phyloP scores from a whole-genome alignment of 768 basidiomycete species.

The Dentipellis sp. region DNA sequence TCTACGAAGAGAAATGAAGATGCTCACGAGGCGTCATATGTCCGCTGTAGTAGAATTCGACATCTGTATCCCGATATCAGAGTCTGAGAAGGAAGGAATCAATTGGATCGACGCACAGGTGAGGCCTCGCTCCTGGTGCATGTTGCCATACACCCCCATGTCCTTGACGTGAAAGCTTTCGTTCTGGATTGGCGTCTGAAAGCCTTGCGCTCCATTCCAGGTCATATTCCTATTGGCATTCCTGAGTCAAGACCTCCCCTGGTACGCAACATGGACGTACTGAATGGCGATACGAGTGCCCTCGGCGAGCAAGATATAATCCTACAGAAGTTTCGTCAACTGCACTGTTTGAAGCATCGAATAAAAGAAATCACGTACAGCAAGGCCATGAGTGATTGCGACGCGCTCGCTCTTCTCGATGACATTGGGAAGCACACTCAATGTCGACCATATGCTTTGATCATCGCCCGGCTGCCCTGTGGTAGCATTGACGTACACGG shows the following conservation, averaged over 20 bases:
- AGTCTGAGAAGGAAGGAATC: neutral
- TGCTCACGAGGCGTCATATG: conserved; percentile 51
- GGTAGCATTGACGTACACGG: conserved; percentile 21
- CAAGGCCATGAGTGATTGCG: conserved; percentile 25
- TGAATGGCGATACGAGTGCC: conserved; percentile 28
- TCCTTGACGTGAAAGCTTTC: conserved; percentile 24
- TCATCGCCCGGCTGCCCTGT: conserved; percentile 19
- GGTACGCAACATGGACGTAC: conserved; percentile 9
- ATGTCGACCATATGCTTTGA: conserved; percentile 21
- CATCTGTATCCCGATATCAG: conserved; percentile 25
- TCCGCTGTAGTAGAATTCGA: conserved; percentile 49
- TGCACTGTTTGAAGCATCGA: neutral
- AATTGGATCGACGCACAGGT: conserved; percentile 19
- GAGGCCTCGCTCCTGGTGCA: conserved; percentile 24
- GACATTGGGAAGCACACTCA: conserved; percentile 27
- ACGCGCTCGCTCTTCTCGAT: conserved; percentile 28
- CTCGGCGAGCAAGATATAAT: conserved; percentile 27
- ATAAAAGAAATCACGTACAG: conserved; percentile 14
- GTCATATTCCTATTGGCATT: conserved; percentile 24
- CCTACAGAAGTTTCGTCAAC: conserved; percentile 14
- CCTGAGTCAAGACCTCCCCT: neutral
- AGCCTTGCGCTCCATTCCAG: conserved; percentile 26
- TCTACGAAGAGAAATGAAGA: neutral
- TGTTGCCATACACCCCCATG: conserved; percentile 23
- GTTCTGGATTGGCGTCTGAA: conserved; percentile 24